Percentiles rank a stretch among this genome's conserved stretches.
Evolutionary conservation across 768 basidiomycete species (phyloP).

Genomic region (Epithele typhae): DNA sequence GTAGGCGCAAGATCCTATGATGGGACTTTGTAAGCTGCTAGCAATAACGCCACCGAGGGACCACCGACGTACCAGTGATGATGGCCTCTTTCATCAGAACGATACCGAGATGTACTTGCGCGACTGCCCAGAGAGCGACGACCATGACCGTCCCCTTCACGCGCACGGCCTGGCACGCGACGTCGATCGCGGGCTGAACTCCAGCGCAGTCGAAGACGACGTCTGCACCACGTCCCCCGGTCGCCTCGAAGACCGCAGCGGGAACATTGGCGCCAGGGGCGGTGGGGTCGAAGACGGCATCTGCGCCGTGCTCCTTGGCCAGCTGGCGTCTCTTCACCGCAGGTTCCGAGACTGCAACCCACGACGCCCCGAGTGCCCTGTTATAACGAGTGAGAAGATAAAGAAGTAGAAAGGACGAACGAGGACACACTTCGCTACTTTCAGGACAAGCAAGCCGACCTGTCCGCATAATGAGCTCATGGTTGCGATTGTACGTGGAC

Average conservation of each 20-base stretch:
- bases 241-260: conserved; percentile 24
- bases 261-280: conserved; percentile 20
- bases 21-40: too few relatives aligned
- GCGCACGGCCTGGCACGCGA: conserved; percentile 33
- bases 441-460: conserved; percentile 19
- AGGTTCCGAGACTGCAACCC: conserved; percentile 39
- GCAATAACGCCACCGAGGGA: background rate
- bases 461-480: background rate
- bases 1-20: conserved; percentile 26
- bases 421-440: conserved; percentile 13
- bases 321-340: conserved; percentile 33
- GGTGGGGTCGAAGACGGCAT: conserved; percentile 33
- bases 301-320: conserved; percentile 35
- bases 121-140: conserved; percentile 38
- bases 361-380: conserved; percentile 24
- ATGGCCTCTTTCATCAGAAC: conserved; percentile 35
- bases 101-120: conserved; percentile 33
- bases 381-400: too few relatives aligned
- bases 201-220: conserved; percentile 47
- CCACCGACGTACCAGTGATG: conserved; percentile 29
- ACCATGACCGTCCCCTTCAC: conserved; percentile 37
- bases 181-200: conserved; percentile 32
- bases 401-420: background rate
- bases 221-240: conserved; percentile 34
- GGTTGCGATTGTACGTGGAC: background rate